phyloP scores from a whole-genome alignment of 2,329 filamentous ascomycete genomes.

The Stachybotrys elegans region DNA sequence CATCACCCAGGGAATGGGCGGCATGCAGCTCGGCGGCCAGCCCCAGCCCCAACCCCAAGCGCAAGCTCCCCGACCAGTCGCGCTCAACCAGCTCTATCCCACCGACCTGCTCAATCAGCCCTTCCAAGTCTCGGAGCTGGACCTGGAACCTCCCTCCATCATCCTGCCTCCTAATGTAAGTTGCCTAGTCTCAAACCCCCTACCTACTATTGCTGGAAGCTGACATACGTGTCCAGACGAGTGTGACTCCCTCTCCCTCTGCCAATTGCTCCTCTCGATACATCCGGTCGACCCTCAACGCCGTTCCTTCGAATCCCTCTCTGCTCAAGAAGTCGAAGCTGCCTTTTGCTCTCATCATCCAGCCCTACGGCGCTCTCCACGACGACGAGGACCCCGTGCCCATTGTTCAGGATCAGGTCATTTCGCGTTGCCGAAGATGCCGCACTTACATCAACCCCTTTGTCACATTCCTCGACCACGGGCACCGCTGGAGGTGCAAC shows the following conservation, averaged over 20 bases:
- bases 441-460: constrained; percentile 98
- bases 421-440: constrained; percentile 92
- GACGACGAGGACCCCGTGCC: constrained; percentile 89
- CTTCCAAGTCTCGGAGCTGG: constrained; percentile 89
- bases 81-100: constrained; percentile 83
- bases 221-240: constrained; percentile 56
- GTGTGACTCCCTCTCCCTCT: constrained; percentile 83
- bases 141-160: constrained; percentile 85
- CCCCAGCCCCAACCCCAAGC: constrained; percentile 36
- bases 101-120: constrained; percentile 89
- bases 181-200: constrained; percentile 15
- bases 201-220: constrained; percentile 14
- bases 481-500: constrained; percentile 97
- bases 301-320: constrained; percentile 85
- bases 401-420: constrained; percentile 93
- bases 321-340: constrained; percentile 95
- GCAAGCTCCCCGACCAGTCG: constrained; percentile 37
- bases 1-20: constrained; percentile 79
- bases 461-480: constrained; percentile 92
- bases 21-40: constrained; percentile 68
- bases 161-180: constrained; percentile 87
- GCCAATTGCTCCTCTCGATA: constrained; percentile 93
- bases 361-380: constrained; percentile 89
- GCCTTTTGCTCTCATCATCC: constrained; percentile 91
- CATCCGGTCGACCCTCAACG: constrained; percentile 90